Conservation (phyloP, 345 rosid genomes). For the Mallotus nudiflorus region DNA sequence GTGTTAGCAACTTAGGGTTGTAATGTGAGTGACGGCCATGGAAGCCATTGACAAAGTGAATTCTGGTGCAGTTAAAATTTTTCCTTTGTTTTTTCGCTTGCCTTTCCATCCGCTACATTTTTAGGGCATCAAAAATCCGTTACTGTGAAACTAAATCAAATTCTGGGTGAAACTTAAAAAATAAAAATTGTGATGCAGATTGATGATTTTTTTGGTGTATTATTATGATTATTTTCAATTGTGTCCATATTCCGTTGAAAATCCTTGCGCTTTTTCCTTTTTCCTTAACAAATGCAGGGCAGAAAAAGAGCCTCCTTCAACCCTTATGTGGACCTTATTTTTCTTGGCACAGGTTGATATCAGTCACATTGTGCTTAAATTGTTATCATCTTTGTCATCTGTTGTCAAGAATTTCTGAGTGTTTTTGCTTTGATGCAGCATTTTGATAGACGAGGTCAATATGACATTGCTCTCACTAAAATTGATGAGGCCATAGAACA, state of each 20-base stretch:
- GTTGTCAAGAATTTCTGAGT: background rate
- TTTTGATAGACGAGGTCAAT: constrained; percentile 88
- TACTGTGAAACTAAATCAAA: background rate
- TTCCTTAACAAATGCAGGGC: constrained; percentile 46
- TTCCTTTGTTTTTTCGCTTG: background rate
- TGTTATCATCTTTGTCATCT: constrained; percentile 15
- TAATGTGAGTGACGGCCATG: background rate
- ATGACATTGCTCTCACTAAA: constrained; percentile 72
- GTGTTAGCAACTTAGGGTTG: background rate
- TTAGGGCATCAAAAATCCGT: background rate
- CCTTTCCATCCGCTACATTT: background rate
- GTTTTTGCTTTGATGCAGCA: constrained; percentile 61
- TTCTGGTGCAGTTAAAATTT: background rate
- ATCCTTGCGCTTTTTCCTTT: constrained; percentile 19
- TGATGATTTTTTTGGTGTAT: constrained; percentile 1
- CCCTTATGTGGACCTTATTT: constrained; percentile 89
- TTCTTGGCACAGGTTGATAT: constrained; percentile 87
- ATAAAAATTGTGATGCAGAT: background rate
- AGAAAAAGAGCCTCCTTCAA: constrained; percentile 90
- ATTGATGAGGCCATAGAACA: constrained; percentile 90
- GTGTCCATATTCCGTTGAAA: background rate
- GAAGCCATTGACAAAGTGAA: background rate
- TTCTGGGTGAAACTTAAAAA: background rate
- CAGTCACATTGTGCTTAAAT: background rate
- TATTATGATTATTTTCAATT: background rate